Evolutionary conservation across 495 filamentous ascomycete species (phyloP), one percentile per base, ranked within the genome.

Genomic region (Peziza echinospora): DNA sequence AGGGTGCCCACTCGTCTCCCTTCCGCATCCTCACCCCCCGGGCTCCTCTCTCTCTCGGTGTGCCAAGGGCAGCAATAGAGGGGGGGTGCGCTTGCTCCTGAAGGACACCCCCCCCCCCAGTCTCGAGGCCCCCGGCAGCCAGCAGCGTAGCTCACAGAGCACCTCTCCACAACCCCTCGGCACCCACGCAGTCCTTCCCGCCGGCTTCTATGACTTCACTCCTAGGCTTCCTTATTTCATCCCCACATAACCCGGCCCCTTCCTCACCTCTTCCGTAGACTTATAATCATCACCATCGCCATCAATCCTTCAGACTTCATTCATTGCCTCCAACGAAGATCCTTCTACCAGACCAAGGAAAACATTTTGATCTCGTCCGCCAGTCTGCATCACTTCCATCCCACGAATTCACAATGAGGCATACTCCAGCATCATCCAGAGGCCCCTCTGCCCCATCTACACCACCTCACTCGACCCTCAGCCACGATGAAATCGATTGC

Each of bases 401-500:
- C 13, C 13, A 11, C 13, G 30, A 2, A 2, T 17, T 17, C 13
- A 37, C 30, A 37, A 37, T 37, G 30, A 37, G 30, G 30, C 6
- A 7, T 37, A 37, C 30, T 37, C 30, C 30, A 13, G 30, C 30
- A 37, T 37, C 30, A 37, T 37, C 30, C 13, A 37, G 30, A 37
- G 30, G 30, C 30, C 13, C 13, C 30, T 37, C 30, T 11, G 30
- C 30, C 30, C 30, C 30, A 13, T 13, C 13, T 37, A 37, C 30
- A 37, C 30, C 30, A 37, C 6, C 30, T 37, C 30, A 13, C 3
- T 37, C 30, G 19, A 7, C 19, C 30, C 19, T 37, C 13, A 37
- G 13, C 30, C 13, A 11, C 19, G 30, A 37, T 13, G 55, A 58
- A 28, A 47, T 57, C 24, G 78, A 84, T 55, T 72, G 93, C 46